Evolutionary conservation across 768 basidiomycete genomes (phyloP).

Genomic region (Suillus alpinus): DNA sequence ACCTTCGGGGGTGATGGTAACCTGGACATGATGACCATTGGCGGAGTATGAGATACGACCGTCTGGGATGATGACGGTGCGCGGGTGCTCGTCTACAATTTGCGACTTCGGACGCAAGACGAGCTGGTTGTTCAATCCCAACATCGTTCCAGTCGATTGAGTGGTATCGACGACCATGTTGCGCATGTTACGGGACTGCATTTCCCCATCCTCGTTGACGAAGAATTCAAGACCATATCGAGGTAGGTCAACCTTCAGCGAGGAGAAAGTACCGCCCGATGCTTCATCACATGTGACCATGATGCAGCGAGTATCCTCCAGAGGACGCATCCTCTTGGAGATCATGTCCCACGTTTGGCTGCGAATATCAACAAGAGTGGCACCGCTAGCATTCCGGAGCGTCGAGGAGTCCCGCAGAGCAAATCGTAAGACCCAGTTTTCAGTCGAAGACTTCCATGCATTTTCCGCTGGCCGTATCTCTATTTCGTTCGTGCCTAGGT

Average conservation of each 20-base stretch:
- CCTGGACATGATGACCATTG: slow-evolving; percentile 15
- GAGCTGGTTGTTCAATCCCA: slow-evolving; percentile 40
- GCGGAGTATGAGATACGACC: slow-evolving; percentile 22
- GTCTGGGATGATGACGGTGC: slow-evolving; percentile 38
- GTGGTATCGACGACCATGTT: slow-evolving; percentile 38
- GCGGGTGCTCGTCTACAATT: slow-evolving; percentile 4
- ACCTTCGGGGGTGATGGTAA: slow-evolving; percentile 9
- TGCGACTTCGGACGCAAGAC: slow-evolving; percentile 33
- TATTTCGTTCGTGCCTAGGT: slow-evolving; percentile 19
- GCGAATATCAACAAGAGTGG: slow-evolving; percentile 24
- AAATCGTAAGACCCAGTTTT: slow-evolving; percentile 26
- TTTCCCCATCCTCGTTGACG: slow-evolving; percentile 26
- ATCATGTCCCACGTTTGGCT: slow-evolving; percentile 29
- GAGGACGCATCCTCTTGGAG: slow-evolving; percentile 16
- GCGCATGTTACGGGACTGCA: slow-evolving; percentile 29
- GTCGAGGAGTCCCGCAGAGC: slow-evolving; percentile 9
- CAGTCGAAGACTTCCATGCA: slow-evolving; percentile 22
- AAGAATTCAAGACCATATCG: slow-evolving; percentile 42
- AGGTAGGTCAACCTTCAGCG: slow-evolving; percentile 34
- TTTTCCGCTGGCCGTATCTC: slow-evolving; percentile 27
- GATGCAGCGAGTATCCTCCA: slow-evolving; percentile 24
- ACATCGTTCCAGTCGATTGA: slow-evolving; percentile 43
- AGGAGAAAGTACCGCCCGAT: neutral
- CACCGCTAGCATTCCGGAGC: slow-evolving; percentile 2
- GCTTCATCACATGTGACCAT: slow-evolving; percentile 14